phyloP scores from a whole-genome alignment of 129 eudicot species.

The Gnaphalium uliginosum region DNA sequence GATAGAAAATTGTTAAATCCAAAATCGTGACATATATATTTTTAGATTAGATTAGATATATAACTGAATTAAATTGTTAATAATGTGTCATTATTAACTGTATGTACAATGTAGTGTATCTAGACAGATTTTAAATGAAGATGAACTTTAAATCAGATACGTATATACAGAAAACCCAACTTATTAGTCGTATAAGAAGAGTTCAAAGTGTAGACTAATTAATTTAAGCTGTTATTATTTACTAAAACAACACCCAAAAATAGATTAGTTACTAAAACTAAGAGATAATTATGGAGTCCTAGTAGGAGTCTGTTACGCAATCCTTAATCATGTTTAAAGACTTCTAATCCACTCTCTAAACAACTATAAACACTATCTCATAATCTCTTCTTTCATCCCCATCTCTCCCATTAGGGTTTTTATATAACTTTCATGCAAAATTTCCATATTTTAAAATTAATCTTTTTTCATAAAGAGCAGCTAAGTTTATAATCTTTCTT shows the following conservation, averaged over 20 bases:
- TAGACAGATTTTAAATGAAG: neutral
- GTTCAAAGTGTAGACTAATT: conserved; percentile 28
- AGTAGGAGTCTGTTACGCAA: conserved; percentile 39
- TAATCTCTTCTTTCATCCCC: neutral
- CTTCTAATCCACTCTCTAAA: conserved; percentile 27
- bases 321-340: conserved; percentile 23
- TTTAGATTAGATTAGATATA: too few species aligned
- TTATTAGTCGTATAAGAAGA: conserved; percentile 15
- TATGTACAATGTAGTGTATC: neutral
- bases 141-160: neutral
- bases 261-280: conserved; percentile 5
- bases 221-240: conserved; percentile 12
- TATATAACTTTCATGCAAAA: conserved; percentile 17
- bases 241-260: conserved; percentile 14
- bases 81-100: too few species aligned
- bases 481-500: conserved; percentile 12
- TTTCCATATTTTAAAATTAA: neutral
- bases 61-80: too few species aligned
- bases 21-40: too few species aligned
- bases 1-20: too few species aligned
- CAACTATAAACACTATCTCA: conserved; percentile 5
- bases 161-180: neutral
- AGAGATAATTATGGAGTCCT: conserved; percentile 32
- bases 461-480: neutral
- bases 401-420: conserved; percentile 17